Evolutionary conservation across 768 basidiomycete species (phyloP).

Genomic region (Trametes cubensis): DNA sequence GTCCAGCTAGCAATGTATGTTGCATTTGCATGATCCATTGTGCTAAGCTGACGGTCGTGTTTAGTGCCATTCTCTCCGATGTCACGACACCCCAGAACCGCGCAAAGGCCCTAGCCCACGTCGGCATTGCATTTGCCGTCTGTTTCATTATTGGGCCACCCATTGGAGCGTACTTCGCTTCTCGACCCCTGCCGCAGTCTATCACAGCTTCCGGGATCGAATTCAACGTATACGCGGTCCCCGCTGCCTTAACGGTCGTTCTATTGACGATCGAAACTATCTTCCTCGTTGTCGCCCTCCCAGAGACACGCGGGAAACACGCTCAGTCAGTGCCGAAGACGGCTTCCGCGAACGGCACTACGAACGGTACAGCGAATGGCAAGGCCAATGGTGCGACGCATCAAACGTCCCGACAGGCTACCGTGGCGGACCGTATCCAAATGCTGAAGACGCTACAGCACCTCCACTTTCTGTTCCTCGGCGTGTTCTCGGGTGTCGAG

Average conservation of each 20-base stretch:
- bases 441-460: constrained; percentile 61
- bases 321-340: constrained; percentile 25
- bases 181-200: constrained; percentile 71
- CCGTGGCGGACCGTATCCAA: constrained; percentile 52
- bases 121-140: constrained; percentile 95
- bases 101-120: constrained; percentile 83
- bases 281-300: constrained; percentile 74
- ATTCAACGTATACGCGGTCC: constrained; percentile 88
- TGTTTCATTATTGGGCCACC: constrained; percentile 94
- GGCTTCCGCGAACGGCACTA: constrained; percentile 29
- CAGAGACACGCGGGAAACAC: constrained; percentile 76
- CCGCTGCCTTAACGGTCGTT: constrained; percentile 81
- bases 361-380: constrained; percentile 25
- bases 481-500: constrained; percentile 92
- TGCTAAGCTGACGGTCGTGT: constrained; percentile 2
- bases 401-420: constrained; percentile 20
- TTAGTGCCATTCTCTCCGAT: constrained; percentile 91
- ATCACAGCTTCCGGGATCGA: constrained; percentile 56
- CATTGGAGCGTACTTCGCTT: constrained; percentile 94
- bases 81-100: constrained; percentile 80
- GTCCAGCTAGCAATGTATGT: constrained; percentile 93
- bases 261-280: constrained; percentile 79
- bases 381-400: constrained; percentile 25
- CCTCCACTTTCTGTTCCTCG: constrained; percentile 84
- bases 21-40: not conserved